Evolutionary conservation across 2,329 filamentous ascomycete genomes (phyloP).

Genomic region (Botrytis sinoallii): DNA sequence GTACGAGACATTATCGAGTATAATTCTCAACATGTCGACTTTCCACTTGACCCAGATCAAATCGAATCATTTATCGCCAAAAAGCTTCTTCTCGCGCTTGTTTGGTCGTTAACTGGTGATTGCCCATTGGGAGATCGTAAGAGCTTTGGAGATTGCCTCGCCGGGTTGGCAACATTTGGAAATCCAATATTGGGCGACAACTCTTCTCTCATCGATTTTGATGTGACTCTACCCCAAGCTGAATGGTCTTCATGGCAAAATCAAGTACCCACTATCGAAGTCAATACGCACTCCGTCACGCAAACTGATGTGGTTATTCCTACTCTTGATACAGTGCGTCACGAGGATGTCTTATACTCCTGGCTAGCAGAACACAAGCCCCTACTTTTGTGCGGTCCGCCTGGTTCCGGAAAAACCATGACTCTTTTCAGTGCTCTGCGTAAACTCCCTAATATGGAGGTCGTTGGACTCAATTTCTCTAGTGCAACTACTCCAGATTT

Average conservation of each 20-base stretch:
- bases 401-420: conserved; percentile 99
- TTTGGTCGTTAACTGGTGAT: conserved; percentile 95
- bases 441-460: conserved; percentile 97
- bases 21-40: conserved; percentile 90
- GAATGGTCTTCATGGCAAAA: conserved; percentile 94
- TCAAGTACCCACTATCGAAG: conserved; percentile 89
- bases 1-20: conserved; percentile 93
- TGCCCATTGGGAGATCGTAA: conserved; percentile 88
- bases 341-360: conserved; percentile 98
- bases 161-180: conserved; percentile 79
- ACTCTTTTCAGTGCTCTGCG: conserved; percentile 95
- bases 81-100: conserved; percentile 86
- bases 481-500: conserved; percentile 97
- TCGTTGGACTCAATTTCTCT: conserved; percentile 98
- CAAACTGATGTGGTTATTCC: conserved; percentile 99
- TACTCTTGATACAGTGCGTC: conserved; percentile 92
- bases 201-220: conserved; percentile 91
- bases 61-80: conserved; percentile 87
- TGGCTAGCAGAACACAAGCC: conserved; percentile 99
- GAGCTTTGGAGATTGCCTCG: conserved; percentile 79
- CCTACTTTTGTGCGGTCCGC: conserved; percentile 90
- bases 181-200: conserved; percentile 74
- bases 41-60: conserved; percentile 85
- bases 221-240: conserved; percentile 79
- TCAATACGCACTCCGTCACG: conserved; percentile 97